phyloP scores from a whole-genome alignment of 2,329 filamentous ascomycete genomes.

The Cladosporium sp. region DNA sequence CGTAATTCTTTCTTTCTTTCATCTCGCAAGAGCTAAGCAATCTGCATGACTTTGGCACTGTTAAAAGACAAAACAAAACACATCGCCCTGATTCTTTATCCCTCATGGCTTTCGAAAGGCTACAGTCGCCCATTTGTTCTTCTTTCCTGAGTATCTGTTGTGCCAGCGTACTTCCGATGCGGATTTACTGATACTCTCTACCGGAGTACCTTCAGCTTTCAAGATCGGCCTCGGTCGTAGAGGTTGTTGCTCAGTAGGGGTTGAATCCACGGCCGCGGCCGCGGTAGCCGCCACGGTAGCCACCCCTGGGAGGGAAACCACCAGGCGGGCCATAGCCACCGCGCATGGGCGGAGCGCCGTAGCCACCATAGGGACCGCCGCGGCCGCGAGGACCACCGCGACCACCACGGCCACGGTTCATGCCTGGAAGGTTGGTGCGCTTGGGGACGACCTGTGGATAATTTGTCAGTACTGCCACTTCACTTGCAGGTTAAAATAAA shows the following conservation, averaged over 20 bases:
- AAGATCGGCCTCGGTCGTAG: too few relatives aligned
- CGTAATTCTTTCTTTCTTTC: constrained; percentile 16
- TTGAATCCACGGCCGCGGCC: constrained; percentile 32
- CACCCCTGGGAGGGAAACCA: constrained; percentile 33
- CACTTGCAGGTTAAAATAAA: background rate
- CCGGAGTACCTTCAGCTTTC: too few relatives aligned
- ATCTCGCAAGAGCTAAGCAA: constrained; percentile 12
- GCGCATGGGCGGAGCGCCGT: constrained; percentile 44
- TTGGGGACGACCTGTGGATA: constrained; percentile 71
- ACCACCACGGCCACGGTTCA: constrained; percentile 68
- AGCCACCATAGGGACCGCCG: constrained; percentile 46
- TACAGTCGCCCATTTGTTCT: background rate
- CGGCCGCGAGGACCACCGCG: constrained; percentile 38
- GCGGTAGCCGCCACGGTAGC: constrained; percentile 35
- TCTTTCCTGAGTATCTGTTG: constrained; percentile 13
- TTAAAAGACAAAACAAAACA: background rate
- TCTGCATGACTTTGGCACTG: background rate
- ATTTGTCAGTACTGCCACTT: constrained; percentile 8
- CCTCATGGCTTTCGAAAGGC: background rate
- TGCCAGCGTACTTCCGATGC: too few relatives aligned
- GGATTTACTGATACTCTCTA: too few relatives aligned
- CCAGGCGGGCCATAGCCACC: constrained; percentile 36
- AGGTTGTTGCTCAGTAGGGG: constrained; percentile 30
- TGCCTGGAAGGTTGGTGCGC: constrained; percentile 91
- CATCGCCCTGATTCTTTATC: background rate